phyloP scores from a whole-genome alignment of 306 rosid genomes.

The Malus orientalis region DNA sequence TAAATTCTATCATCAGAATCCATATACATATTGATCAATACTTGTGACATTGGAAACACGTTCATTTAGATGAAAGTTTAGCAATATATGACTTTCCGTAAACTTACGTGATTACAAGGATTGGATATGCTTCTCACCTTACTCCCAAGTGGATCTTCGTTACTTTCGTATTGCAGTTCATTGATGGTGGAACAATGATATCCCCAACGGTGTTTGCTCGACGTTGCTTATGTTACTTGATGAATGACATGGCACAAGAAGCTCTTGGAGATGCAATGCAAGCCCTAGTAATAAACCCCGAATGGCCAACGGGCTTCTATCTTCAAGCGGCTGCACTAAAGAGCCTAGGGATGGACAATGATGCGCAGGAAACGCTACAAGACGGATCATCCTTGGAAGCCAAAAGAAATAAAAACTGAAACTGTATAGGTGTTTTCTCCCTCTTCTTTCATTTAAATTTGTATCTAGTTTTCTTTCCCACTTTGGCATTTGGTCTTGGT shows the following conservation, averaged over 20 bases:
- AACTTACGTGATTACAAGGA: background rate
- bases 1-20: constrained; percentile 1
- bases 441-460: constrained; percentile 16
- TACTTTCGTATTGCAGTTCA: constrained; percentile 51
- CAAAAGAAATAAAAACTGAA: constrained; percentile 52
- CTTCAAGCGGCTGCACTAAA: constrained; percentile 92
- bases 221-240: constrained; percentile 87
- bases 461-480: constrained; percentile 28
- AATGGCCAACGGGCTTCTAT: constrained; percentile 84
- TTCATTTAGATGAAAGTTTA: background rate
- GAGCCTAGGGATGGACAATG: constrained; percentile 94
- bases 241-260: constrained; percentile 87
- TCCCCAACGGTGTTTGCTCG: constrained; percentile 87
- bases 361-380: constrained; percentile 87
- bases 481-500: constrained; percentile 22
- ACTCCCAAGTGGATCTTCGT: background rate
- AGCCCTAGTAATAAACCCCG: constrained; percentile 77
- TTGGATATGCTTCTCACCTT: background rate
- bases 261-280: constrained; percentile 99
- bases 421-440: constrained; percentile 39
- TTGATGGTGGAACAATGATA: constrained; percentile 86
- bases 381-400: constrained; percentile 81
- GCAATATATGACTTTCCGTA: background rate
- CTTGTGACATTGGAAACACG: background rate
- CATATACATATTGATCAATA: constrained; percentile 2